Base-by-base conservation (phyloP, 2,329 filamentous ascomycete genomes). In the Pseudonectria foliicola region DNA sequence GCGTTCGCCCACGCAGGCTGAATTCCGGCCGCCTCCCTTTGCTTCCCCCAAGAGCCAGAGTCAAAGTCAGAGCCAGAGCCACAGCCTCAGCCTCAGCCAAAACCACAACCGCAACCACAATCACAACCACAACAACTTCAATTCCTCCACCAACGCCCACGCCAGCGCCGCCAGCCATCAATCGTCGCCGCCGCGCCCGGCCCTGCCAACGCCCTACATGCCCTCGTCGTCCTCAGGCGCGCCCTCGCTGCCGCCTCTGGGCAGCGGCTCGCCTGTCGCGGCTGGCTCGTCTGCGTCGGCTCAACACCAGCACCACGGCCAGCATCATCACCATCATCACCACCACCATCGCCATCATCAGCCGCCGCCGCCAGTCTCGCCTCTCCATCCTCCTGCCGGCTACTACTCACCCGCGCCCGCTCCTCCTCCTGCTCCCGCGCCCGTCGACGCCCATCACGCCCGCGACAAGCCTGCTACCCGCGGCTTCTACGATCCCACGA, bases 401-500 rank as follows among this genome's bases (percentile, higher is more conserved):
- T 69, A 68, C 44, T 68, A 67, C 38, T 53, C 56, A 33, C 48
- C 53, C n/a, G 30, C 39, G n/a, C n/a, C n/a, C n/a, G n/a, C 3
- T 27, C 38, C 21, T 15, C 39, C 40, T 36, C 50, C 35, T 28
- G 33, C 57, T 44, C 43, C 60, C 39, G 40, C 57, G 49, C 14
- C 39, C 42, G 34, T 41, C 37, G 50, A 52, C 39, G 36, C 45
- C 40, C 59, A 60, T 40, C 53, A 54, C 42, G 37, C 50, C 30
- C 64, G 59, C 53, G 62, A 63, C 34, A 64, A 66, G 52, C 50
- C 61, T 35, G 52, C 56, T 12, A 55, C 60, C 37, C 59, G 68
- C 49, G 64, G 66, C 54, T 72, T 70, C 57, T 75, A 75, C 60
- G 71, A 75, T 47, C 70, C 70, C 12, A 66, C 67, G 28, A 70